phyloP scores from a whole-genome alignment of 192 early-diverging fungal genomes.

The Spinellus fusiger region DNA sequence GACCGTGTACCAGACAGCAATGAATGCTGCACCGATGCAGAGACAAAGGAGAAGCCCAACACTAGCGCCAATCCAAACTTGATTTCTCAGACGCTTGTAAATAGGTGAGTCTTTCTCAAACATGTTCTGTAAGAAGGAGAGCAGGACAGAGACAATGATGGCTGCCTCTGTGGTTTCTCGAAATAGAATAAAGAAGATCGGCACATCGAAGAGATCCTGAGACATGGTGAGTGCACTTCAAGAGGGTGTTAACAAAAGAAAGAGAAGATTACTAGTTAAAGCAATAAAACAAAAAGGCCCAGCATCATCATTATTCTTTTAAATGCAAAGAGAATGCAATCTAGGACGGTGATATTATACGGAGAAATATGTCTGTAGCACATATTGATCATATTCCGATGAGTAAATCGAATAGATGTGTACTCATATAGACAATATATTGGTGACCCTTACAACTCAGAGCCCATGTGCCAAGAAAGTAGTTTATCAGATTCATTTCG shows the following conservation, averaged over 20 bases:
- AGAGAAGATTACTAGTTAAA: neutral
- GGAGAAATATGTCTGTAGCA: too few species aligned
- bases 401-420: too few species aligned
- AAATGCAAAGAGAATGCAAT: neutral
- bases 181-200: constrained; percentile 73
- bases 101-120: constrained; percentile 43
- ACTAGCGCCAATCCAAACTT: constrained; percentile 73
- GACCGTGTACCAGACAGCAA: constrained; percentile 68
- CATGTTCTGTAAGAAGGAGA: constrained; percentile 68
- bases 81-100: constrained; percentile 49
- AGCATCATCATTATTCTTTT: neutral
- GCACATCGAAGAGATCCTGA: constrained; percentile 52
- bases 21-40: constrained; percentile 68
- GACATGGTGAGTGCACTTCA: constrained; percentile 5
- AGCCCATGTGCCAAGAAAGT: neutral
- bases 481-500: neutral
- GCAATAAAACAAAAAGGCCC: constrained; percentile 5
- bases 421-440: neutral
- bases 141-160: constrained; percentile 82
- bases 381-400: too few species aligned
- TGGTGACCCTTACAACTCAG: neutral
- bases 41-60: constrained; percentile 65
- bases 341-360: too few species aligned
- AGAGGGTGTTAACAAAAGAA: constrained; percentile 6
- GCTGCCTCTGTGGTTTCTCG: constrained; percentile 69